Evolutionary conservation across 2,329 filamentous ascomycete species (phyloP), one percentile per base, ranked within the genome.

Genomic region (Colletotrichum endophyticum): DNA sequence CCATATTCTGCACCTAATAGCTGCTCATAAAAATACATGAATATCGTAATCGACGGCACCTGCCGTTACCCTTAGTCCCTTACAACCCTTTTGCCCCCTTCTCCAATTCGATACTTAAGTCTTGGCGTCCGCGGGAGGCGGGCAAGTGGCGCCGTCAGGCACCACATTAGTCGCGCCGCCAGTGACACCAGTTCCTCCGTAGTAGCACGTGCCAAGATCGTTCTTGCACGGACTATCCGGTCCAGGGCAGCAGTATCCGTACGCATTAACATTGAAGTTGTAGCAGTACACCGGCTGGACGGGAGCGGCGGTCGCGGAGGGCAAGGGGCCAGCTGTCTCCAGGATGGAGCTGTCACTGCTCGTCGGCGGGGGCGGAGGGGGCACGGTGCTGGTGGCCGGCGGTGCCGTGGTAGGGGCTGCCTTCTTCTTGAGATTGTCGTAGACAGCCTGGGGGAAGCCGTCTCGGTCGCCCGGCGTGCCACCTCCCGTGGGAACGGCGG

Each of bases 301-400:
- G n/a, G 44, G 44, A 3, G 12, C n/a, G 6, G n/a, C 44, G 6
- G 44, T 22, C n/a, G n/a, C n/a, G 2, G 44, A n/a, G 1, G 44
- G 44, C n/a, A 53, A 13, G 2, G 44, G 44, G 0, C 1, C 44
- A 6, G n/a, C n/a, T 13, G 44, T 53, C 44, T 53, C 44, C 0
- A 53, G n/a, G 2, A 53, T 53, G 44, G n/a, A 53, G 4, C 44
- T 53, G n/a, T 53, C 44, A 13, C 44, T 53, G 44, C 44, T 53
- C 44, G 44, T 53, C 4, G 44, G 3, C n/a, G 44, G 44, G 11
- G 44, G 44, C 0, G 44, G 44, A 53, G 44, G 44, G 6, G 44
- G n/a, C 44, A 22, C 44, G 11, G 44, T 53, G n/a, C 44, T 53
- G 0, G 44, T 53, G n/a, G 44, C 44, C n/a, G 44, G 44, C 0